Percentiles rank a stretch among this genome's conserved stretches.
These are phyloP conservation scores for Saururus chinensis DNA, from an alignment of 164 flowering plant species.

Conservation along the genomic window DNA sequence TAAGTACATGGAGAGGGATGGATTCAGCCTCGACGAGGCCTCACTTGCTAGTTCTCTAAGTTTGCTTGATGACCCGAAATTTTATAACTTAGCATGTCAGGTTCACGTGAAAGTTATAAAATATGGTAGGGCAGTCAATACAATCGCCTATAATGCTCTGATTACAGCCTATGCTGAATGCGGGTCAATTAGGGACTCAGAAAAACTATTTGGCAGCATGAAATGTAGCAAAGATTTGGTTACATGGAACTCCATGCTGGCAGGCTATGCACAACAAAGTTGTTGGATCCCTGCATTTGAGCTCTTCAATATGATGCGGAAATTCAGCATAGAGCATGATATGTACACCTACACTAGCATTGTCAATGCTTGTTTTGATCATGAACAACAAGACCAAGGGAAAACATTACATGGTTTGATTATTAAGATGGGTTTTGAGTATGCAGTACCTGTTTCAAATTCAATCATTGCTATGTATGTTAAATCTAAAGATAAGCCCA, in stretches of 20 bases:
- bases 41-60: conserved; percentile 64
- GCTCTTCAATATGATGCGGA: conserved; percentile 48
- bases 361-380: conserved; percentile 52
- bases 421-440: conserved; percentile 52
- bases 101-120: conserved; percentile 55
- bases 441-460: conserved; percentile 41
- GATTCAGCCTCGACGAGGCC: conserved; percentile 48
- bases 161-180: conserved; percentile 68
- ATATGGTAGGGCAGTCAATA: conserved; percentile 29
- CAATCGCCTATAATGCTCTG: conserved; percentile 46
- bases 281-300: conserved; percentile 26
- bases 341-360: conserved; percentile 60
- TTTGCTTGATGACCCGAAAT: conserved; percentile 34
- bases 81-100: conserved; percentile 29
- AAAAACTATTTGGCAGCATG: conserved; percentile 34
- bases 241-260: conserved; percentile 78
- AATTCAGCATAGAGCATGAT: conserved; percentile 46
- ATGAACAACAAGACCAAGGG: conserved; percentile 27
- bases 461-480: conserved; percentile 66
- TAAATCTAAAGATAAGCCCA: conserved; percentile 23
- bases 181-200: conserved; percentile 46
- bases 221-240: conserved; percentile 42
- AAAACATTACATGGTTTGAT: conserved; percentile 59
- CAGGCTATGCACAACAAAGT: conserved; percentile 42
- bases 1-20: conserved; percentile 47